Evolutionary conservation across 2,329 filamentous ascomycete genomes (phyloP), one percentile per base, ranked within the genome.

Genomic region (Madurella mycetomatis): DNA sequence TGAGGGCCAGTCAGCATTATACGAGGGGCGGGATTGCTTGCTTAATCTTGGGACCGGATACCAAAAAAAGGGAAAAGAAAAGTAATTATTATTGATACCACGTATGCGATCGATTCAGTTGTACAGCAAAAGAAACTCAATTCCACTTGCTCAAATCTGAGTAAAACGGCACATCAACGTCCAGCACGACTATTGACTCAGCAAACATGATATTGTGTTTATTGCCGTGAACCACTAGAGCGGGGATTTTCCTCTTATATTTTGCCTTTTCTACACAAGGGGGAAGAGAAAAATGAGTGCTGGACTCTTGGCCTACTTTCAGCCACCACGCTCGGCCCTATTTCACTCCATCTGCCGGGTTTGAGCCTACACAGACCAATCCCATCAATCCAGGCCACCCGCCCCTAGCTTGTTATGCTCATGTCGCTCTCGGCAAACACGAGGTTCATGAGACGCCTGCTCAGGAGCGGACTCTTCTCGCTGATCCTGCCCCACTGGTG

Each of bases 401-500:
- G 18, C 12, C 19, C 5, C n/a, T 31, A 34, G 17, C 39, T 40
- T 4, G 9, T 13, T 15, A 41, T n/a, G 4, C 15, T 54, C 55
- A 58, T 47, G 34, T 51, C 34, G 3, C 37, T 15, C 47, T 70
- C 66, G 18, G 67, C 66, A 56, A 66, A 70, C 16, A 64, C 56
- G n/a, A 72, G 39, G 25, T 64, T 62, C 53, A 69, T 70, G 31
- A 64, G 65, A 3, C 77, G 66, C 49, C 67, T 69, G n/a, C 68
- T 72, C 17, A 76, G 58, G 8, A 75, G 50, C 1, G 72, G 73
- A 39, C 71, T 75, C 2, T 57, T 37, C 1, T 62, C 54, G 31
- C 43, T 62, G 16, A 82, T 75, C 1, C 64, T 68, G 0, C 66
- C 56, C 65, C 76, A 82, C 16, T 78, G 69, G 62, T 83, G 78